Conservation (phyloP, 1,284 basidiomycete genomes). For the Puccinia horiana region DNA sequence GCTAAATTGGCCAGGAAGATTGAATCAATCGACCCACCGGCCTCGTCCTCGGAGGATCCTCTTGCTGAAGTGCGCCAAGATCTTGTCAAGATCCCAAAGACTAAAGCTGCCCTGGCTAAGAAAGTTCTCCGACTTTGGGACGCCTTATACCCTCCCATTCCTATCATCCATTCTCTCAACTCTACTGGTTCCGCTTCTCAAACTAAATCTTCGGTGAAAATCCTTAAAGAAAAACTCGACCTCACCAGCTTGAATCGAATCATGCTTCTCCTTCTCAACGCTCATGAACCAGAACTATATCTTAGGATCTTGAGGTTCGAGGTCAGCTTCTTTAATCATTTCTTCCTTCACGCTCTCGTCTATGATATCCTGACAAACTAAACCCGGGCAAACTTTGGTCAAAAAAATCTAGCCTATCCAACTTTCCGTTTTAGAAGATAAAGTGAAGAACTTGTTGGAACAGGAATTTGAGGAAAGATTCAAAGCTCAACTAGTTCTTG, state of each 20-base stretch:
- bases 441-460: background rate
- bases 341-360: background rate
- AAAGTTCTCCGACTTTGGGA: conserved; percentile 27
- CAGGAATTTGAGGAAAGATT: conserved; percentile 21
- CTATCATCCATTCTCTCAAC: background rate
- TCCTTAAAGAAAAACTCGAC: conserved; percentile 17
- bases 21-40: background rate
- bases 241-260: background rate
- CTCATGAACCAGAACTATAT: conserved; percentile 18
- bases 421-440: conserved; percentile 25
- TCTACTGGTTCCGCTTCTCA: background rate
- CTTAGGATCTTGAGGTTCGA: conserved; percentile 37
- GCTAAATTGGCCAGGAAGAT: background rate
- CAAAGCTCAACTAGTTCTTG: background rate
- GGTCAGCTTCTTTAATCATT: background rate
- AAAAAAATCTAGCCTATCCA: conserved; percentile 19
- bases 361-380: too few species aligned
- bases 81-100: conserved; percentile 22
- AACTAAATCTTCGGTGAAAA: conserved; percentile 10
- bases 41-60: background rate
- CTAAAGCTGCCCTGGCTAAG: conserved; percentile 21
- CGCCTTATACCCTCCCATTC: background rate
- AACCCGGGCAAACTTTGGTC: background rate
- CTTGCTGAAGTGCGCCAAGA: background rate
- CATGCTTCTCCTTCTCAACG: background rate